phyloP scores from a whole-genome alignment of 2,329 filamentous ascomycete species.

The Huntiella omanensis region DNA sequence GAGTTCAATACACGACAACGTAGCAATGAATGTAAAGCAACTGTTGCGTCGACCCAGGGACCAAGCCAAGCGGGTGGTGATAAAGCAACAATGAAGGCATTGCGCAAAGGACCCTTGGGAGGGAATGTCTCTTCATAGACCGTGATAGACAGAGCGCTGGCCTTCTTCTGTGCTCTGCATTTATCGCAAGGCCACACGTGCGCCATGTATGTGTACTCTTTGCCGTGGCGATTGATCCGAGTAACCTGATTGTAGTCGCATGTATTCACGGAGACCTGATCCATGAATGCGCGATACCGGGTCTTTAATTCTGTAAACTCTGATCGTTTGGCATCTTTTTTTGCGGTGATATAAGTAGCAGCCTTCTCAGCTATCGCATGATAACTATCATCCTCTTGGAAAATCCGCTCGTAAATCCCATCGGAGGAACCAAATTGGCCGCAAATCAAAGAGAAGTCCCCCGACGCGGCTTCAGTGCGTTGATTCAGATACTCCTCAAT shows the following conservation, averaged over 20 bases:
- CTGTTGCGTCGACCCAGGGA: slow-evolving; percentile 1
- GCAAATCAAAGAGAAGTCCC: neutral
- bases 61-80: slow-evolving; percentile 17
- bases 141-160: slow-evolving; percentile 23
- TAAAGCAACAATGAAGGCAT: slow-evolving; percentile 35
- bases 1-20: slow-evolving; percentile 26
- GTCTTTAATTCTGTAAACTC: no score
- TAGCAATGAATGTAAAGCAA: neutral
- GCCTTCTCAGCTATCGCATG: neutral
- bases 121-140: slow-evolving; percentile 41
- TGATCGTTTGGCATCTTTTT: no score
- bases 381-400: neutral
- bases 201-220: no score
- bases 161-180: slow-evolving; percentile 12
- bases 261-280: no score
- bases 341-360: neutral
- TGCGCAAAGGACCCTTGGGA: slow-evolving; percentile 14
- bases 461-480: neutral
- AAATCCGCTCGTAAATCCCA: neutral
- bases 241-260: no score
- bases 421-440: neutral
- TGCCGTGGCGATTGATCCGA: no score
- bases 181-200: no score
- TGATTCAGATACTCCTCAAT: slow-evolving; percentile 27
- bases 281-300: no score